These are phyloP conservation scores for Staphylotrichum longicolle DNA, from an alignment of 495 filamentous ascomycete genomes.

Conservation along the genomic window DNA sequence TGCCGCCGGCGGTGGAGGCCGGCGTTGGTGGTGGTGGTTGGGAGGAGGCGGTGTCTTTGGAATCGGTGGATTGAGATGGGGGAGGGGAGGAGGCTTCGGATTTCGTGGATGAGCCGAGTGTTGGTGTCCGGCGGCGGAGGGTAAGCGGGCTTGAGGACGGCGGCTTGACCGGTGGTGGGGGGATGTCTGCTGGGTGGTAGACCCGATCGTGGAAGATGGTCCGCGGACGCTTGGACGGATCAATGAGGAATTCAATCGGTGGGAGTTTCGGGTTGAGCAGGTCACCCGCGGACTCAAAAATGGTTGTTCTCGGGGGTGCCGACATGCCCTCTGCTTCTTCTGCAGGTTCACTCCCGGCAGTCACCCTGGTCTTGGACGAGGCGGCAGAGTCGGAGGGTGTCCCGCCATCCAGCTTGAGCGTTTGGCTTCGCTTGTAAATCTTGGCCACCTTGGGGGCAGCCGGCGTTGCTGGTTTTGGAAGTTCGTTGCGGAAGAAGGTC, in stretches of 20 bases:
- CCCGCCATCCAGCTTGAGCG: conserved; percentile 49
- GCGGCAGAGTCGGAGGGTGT: conserved; percentile 36
- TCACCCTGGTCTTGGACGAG: conserved; percentile 41
- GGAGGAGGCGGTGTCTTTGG: conserved; percentile 34
- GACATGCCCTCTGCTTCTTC: conserved; percentile 45
- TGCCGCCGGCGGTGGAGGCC: neutral
- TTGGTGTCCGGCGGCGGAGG: conserved; percentile 32
- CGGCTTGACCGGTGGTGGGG: conserved; percentile 68
- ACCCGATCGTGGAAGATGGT: conserved; percentile 97
- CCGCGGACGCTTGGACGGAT: conserved; percentile 76
- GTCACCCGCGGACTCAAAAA: conserved; percentile 93
- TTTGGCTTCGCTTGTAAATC: conserved; percentile 79
- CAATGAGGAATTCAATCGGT: conserved; percentile 70
- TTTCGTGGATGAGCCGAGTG: conserved; percentile 11
- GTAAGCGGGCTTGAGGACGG: conserved; percentile 40
- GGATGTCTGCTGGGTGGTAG: conserved; percentile 91
- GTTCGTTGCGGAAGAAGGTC: conserved; percentile 57
- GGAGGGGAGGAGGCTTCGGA: conserved; percentile 22
- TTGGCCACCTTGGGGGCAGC: conserved; percentile 54
- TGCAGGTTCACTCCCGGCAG: conserved; percentile 43
- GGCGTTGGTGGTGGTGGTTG: conserved; percentile 14
- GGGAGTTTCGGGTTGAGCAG: conserved; percentile 88
- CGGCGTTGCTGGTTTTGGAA: conserved; percentile 35
- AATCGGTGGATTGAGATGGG: conserved; percentile 17
- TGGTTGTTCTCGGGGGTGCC: conserved; percentile 84